Base-by-base conservation (phyloP, 306 rosid species). In the Trichosanthes truncata region DNA sequence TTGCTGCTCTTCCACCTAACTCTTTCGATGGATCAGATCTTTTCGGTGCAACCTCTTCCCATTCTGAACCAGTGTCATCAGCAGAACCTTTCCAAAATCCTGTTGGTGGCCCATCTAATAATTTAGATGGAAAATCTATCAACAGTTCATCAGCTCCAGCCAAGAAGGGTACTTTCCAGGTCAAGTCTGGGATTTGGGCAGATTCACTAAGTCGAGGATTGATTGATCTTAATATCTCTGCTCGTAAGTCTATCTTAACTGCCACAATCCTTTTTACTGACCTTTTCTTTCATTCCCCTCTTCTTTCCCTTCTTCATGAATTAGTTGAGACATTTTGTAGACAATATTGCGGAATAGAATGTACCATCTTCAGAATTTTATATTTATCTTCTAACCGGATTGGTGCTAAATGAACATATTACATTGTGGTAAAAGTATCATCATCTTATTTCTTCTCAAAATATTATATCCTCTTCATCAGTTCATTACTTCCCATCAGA, bases 161-260 rank as follows among this genome's bases (percentile, higher is more conserved):
- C 78, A 92, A 89, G 84, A 93, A 85, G 80, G 90, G 88, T 85
- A 6, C 80, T 82, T 93, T 91, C 81, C 91, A 88, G 86, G 94
- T 96, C 86, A 96, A 96, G 68, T 96, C 99, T 63, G 98, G 97
- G 79, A 81, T 96, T 80, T 96, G 99, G 99, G 92, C 99, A 1
- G 99, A 96, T 88, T 91, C 99, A 51, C 91, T 96, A 23, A 96
- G 92, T 90, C 99, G 99, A 52, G 99, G 99, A 78, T 80, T 96
- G 81, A 96, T 96, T 78, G 99, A 96, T 89, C 98, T 96, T 76
- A 96, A 96, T 84, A 96, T 96, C 80, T 89, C 99, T 78, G 98
- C 93, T 73, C 91, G 99, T 96, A 91, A 91, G 98, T 36, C 77
- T 25, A 74, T 71, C 78, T 69, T 43, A 61, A 78, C 84, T 78